A percentile compares a stretch with the other conserved stretches of the same genome.
These are phyloP conservation scores for Wallacemonas sp. DNA, from an alignment of 208 protist species.

Conservation along the genomic window DNA sequence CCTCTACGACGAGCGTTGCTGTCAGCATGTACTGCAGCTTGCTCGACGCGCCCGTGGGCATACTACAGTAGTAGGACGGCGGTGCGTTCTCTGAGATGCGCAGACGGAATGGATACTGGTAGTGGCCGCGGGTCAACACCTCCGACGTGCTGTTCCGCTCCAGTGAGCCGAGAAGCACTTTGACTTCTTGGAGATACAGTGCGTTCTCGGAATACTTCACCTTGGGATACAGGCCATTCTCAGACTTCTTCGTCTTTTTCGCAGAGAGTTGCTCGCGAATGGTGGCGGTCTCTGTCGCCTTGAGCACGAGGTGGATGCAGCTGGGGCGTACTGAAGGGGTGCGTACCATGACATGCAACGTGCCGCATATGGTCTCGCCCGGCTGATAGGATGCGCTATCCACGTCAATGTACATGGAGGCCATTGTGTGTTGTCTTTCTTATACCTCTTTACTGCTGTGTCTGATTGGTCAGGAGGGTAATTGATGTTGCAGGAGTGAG, in stretches of 20 bases:
- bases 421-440: not conserved
- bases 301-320: slow-evolving; percentile 13
- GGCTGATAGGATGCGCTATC: not conserved
- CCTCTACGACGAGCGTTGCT: slow-evolving; percentile 3
- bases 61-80: slow-evolving; percentile 12
- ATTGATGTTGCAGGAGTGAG: no score
- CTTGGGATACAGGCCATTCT: slow-evolving; percentile 8
- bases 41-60: slow-evolving; percentile 5
- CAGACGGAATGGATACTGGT: slow-evolving; percentile 9
- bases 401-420: slow-evolving; percentile 8
- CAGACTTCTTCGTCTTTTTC: not conserved
- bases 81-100: not conserved
- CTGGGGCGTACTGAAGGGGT: not conserved
- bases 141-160: not conserved
- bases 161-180: not conserved
- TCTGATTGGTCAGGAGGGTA: no score
- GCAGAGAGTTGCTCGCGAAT: not conserved
- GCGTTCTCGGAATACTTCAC: slow-evolving; percentile 9
- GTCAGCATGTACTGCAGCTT: slow-evolving; percentile 1
- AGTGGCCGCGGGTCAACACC: slow-evolving; percentile 3
- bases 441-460: no score
- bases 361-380: slow-evolving; percentile 4
- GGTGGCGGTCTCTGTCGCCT: not conserved
- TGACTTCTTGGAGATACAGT: slow-evolving; percentile 8
- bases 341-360: slow-evolving; percentile 7